Evolutionary conservation across 2,329 filamentous ascomycete genomes (phyloP).

Genomic region (Trichoderma guizhouense): DNA sequence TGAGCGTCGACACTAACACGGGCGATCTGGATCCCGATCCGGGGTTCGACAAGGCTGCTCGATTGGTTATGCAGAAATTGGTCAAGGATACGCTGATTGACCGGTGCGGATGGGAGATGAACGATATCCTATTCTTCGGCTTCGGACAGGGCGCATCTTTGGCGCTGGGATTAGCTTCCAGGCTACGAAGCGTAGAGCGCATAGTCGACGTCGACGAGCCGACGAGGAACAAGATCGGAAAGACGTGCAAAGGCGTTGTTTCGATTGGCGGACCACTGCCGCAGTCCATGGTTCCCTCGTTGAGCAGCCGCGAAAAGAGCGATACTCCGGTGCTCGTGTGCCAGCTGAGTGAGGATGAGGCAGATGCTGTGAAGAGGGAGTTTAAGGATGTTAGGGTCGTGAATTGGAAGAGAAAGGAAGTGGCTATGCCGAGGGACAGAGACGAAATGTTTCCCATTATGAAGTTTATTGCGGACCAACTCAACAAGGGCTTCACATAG

Average conservation of each 20-base stretch:
- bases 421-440: conserved; percentile 76
- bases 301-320: conserved; percentile 50
- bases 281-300: conserved; percentile 45
- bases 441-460: conserved; percentile 91
- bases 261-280: conserved; percentile 61
- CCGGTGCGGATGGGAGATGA: conserved; percentile 56
- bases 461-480: conserved; percentile 70
- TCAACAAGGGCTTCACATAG: conserved; percentile 34
- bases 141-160: conserved; percentile 66
- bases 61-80: conserved; percentile 48
- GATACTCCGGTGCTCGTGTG: conserved; percentile 61
- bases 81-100: conserved; percentile 50
- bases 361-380: conserved; percentile 60
- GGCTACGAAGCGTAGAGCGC: conserved; percentile 35
- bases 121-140: conserved; percentile 62
- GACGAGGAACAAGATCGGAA: conserved; percentile 18
- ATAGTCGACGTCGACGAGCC: conserved; percentile 32
- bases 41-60: conserved; percentile 51
- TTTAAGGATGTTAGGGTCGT: conserved; percentile 67
- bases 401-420: conserved; percentile 66
- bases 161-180: conserved; percentile 54
- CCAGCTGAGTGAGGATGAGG: conserved; percentile 59
- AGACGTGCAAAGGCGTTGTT: conserved; percentile 53
- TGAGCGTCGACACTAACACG: conserved; percentile 48
- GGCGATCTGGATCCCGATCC: conserved; percentile 60